Percentiles rank a stretch among this genome's conserved stretches.
These are phyloP conservation scores for Rhizoctonia solani DNA, from an alignment of 1,284 basidiomycete genomes.

Conservation along the genomic window DNA sequence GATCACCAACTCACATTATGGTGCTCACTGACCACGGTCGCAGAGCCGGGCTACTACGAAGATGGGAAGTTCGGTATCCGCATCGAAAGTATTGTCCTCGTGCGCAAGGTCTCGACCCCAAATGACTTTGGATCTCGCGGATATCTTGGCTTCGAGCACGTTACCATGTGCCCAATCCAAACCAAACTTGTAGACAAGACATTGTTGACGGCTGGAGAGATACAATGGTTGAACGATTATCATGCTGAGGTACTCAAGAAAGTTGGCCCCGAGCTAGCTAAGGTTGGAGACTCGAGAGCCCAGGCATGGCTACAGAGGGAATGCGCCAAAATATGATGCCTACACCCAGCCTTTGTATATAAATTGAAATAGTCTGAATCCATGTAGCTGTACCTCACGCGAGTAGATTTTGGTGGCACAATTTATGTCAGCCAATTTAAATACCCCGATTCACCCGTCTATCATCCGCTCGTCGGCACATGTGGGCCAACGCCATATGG, in stretches of 20 bases:
- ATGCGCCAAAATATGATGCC: constrained; percentile 41
- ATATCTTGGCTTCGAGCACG: constrained; percentile 80
- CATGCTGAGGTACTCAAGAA: constrained; percentile 80
- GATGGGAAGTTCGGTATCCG: constrained; percentile 93
- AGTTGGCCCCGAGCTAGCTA: constrained; percentile 70
- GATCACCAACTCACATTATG: neutral
- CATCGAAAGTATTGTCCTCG: constrained; percentile 87
- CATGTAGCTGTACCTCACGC: no score
- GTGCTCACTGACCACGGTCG: neutral
- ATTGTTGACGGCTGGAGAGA: constrained; percentile 70
- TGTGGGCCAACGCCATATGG: no score
- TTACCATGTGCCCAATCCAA: constrained; percentile 92
- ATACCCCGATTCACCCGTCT: no score
- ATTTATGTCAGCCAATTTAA: no score
- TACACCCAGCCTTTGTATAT: no score
- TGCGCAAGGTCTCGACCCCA: constrained; percentile 69
- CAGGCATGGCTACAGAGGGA: constrained; percentile 79
- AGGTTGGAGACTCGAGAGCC: constrained; percentile 65
- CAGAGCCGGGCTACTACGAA: constrained; percentile 91
- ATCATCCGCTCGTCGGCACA: no score
- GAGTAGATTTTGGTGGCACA: no score
- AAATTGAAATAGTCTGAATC: no score
- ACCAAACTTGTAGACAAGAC: constrained; percentile 74
- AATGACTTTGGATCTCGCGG: constrained; percentile 86
- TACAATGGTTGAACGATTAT: constrained; percentile 83